Evolutionary conservation across 2,329 filamentous ascomycete genomes (phyloP).

Genomic region (Corniculantispora saksenae): DNA sequence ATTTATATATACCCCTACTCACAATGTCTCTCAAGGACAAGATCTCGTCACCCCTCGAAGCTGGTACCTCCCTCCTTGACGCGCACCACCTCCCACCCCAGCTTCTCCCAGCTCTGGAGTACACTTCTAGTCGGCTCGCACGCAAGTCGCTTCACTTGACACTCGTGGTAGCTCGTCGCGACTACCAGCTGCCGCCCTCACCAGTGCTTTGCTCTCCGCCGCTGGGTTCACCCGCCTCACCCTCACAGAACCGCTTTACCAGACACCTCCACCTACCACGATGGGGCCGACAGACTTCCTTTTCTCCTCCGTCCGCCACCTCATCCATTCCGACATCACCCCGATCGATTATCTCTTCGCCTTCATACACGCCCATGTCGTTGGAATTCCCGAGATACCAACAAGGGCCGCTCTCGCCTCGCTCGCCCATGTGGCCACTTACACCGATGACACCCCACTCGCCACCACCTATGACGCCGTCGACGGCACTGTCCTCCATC

Average conservation of each 20-base stretch:
- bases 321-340: conserved; percentile 11
- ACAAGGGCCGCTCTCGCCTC: conserved; percentile 38
- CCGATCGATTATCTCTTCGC: conserved; percentile 33
- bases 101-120: conserved; percentile 57
- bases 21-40: conserved; percentile 51
- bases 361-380: conserved; percentile 34
- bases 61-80: conserved; percentile 60
- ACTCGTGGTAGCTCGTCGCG: conserved; percentile 57
- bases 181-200: conserved; percentile 54
- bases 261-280: conserved; percentile 26
- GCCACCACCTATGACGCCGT: conserved; percentile 49
- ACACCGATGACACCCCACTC: conserved; percentile 47
- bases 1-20: neutral
- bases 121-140: conserved; percentile 56
- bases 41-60: conserved; percentile 65
- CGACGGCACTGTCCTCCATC: conserved; percentile 41
- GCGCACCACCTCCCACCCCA: conserved; percentile 57
- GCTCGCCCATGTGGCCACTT: conserved; percentile 40
- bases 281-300: neutral
- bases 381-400: conserved; percentile 31
- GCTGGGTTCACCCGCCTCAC: conserved; percentile 31
- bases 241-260: conserved; percentile 28
- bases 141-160: conserved; percentile 58
- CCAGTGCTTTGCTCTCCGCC: conserved; percentile 25
- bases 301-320: conserved; percentile 22